Conservation (phyloP, 1,139 yeast species). For the Suzukiozyma palmioleophila region DNA sequence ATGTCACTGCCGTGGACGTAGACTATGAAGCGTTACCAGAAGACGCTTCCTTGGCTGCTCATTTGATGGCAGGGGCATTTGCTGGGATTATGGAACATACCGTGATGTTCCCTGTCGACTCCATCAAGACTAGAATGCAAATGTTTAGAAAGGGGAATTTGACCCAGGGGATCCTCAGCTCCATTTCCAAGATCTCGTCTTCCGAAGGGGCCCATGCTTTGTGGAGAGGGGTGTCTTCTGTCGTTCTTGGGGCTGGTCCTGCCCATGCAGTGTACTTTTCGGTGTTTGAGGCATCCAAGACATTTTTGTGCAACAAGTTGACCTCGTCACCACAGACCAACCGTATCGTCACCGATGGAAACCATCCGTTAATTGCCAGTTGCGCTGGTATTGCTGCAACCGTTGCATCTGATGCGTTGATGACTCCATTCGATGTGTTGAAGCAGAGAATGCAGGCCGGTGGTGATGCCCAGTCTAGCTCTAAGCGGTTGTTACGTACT, state of each 20-base stretch:
- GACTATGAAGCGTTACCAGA: conserved; percentile 94
- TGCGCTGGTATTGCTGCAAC: conserved; percentile 94
- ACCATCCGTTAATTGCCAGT: conserved; percentile 79
- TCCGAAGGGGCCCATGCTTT: conserved; percentile 88
- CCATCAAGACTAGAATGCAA: conserved; percentile 94
- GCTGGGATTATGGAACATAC: conserved; percentile 99
- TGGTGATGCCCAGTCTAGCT: conserved; percentile 13
- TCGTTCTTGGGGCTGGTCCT: conserved; percentile 97
- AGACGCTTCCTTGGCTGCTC: conserved; percentile 77
- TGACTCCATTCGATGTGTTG: conserved; percentile 96
- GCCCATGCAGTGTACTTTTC: conserved; percentile 97
- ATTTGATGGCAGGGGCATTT: conserved; percentile 88
- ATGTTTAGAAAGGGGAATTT: conserved; percentile 46
- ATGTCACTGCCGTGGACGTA: conserved; percentile 42
- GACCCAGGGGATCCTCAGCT: conserved; percentile 44
- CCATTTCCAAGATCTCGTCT: conserved; percentile 72
- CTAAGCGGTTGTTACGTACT: conserved; percentile 29
- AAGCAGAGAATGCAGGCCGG: conserved; percentile 63
- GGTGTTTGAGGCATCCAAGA: conserved; percentile 87
- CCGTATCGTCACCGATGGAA: conserved; percentile 53
- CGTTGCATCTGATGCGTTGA: conserved; percentile 85
- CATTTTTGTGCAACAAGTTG: conserved; percentile 42
- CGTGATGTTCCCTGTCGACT: conserved; percentile 94
- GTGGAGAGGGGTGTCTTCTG: conserved; percentile 95
- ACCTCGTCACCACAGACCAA: conserved; percentile 28